These are phyloP conservation scores for Geotrichum aggregatum DNA, from an alignment of 1,139 yeast species.

Conservation along the genomic window DNA sequence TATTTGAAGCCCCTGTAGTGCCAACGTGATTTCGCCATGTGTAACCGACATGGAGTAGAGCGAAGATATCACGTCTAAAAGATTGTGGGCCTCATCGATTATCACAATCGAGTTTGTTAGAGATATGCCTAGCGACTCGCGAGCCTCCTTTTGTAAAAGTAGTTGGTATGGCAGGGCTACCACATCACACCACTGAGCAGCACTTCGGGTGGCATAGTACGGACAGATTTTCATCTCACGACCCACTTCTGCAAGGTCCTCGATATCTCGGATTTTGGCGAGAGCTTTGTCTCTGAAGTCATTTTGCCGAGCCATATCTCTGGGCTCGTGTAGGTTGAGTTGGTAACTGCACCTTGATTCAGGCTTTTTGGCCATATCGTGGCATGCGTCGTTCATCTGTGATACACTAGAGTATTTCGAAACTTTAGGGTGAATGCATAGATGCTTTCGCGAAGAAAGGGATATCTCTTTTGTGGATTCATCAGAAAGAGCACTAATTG, in stretches of 20 bases:
- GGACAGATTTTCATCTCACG: slow-evolving; percentile 62
- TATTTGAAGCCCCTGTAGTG: slow-evolving; percentile 47
- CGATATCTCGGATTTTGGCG: slow-evolving; percentile 72
- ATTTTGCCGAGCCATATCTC: slow-evolving; percentile 38
- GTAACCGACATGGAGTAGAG: slow-evolving; percentile 63
- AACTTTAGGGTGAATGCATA: slow-evolving; percentile 70
- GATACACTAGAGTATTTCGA: slow-evolving; percentile 47
- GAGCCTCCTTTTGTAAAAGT: slow-evolving; percentile 59
- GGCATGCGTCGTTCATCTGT: slow-evolving; percentile 77
- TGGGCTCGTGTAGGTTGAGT: slow-evolving; percentile 37
- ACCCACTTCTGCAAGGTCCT: slow-evolving; percentile 68
- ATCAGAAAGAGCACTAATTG: slow-evolving; percentile 38
- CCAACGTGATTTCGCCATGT: slow-evolving; percentile 45
- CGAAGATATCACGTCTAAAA: slow-evolving; percentile 70
- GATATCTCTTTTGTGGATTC: slow-evolving; percentile 31
- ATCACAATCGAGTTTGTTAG: slow-evolving; percentile 64
- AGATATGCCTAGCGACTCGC: slow-evolving; percentile 57
- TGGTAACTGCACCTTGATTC: slow-evolving; percentile 49
- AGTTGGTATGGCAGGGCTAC: slow-evolving; percentile 84
- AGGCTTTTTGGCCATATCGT: slow-evolving; percentile 57
- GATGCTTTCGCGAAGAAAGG: slow-evolving; percentile 73
- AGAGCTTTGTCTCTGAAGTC: slow-evolving; percentile 59
- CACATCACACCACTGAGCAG: slow-evolving; percentile 53
- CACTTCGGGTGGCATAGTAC: slow-evolving; percentile 62
- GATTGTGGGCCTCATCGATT: slow-evolving; percentile 91